Evolutionary conservation across 306 rosid genomes (phyloP).

Genomic region (Cucurbita ficifolia): DNA sequence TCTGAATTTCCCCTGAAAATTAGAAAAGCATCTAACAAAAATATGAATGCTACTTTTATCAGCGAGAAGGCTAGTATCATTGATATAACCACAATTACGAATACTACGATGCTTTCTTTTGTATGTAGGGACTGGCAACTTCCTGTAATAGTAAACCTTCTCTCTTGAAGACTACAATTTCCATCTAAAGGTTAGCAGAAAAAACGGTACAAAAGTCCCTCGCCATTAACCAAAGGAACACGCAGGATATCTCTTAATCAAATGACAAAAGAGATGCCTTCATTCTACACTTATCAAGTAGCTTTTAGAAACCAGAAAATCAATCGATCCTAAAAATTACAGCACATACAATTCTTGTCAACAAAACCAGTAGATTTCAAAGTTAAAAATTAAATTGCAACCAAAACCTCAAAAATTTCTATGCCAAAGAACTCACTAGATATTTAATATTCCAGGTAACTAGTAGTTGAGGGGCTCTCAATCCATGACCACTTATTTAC

Average conservation of each 20-base stretch:
- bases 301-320: not conserved
- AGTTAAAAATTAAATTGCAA: not conserved
- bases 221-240: not conserved
- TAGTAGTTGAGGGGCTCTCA: not conserved
- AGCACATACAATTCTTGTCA: not conserved
- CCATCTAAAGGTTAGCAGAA: not conserved
- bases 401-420: not conserved
- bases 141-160: not conserved
- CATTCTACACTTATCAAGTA: not conserved
- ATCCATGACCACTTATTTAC: not conserved
- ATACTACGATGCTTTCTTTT: not conserved
- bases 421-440: not conserved
- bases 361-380: not conserved
- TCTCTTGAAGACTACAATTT: not conserved
- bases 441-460: not conserved
- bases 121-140: not conserved
- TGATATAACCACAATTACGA: not conserved
- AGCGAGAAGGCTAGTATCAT: not conserved
- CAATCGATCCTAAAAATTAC: not conserved
- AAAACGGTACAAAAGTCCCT: not conserved
- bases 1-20: not conserved
- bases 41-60: not conserved
- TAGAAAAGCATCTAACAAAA: not conserved
- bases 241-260: not conserved
- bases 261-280: not conserved